Base-by-base conservation (phyloP, 345 rosid species). In the Bruguiera gymnorhiza region DNA sequence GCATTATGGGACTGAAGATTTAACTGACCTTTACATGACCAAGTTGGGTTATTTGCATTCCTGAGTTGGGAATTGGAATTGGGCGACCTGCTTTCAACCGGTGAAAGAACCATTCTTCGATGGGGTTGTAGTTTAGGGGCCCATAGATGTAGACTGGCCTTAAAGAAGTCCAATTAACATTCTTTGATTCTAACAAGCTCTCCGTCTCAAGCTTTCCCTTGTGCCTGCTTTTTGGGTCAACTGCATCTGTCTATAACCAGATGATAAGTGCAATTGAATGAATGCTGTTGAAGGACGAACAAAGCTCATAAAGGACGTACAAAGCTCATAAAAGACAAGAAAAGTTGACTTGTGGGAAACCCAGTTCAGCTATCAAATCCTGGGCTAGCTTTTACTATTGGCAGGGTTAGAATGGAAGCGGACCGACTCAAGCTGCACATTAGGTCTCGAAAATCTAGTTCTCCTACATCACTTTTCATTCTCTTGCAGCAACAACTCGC, bases 81-180 rank as follows among this genome's bases (percentile, higher is more conserved):
- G 99, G 97, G 60, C 96, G 96, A 36, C 97, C 97, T 0, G 97
- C 97, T 77, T 95, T 95, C 73, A 95, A 80, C 50, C 97, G 83
- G 84, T 92, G 99, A 69, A 92, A 92, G 85, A 92, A 95, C 97
- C 99, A 95, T 79, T 95, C 97, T 84, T 95, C 97, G 1, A 95
- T 97, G 11, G 97, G 97, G 80, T 92, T 92, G 86, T 95, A 95
- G 85, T 95, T 95, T 82, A 95, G 79, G 68, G 97, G 97, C 20
- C 99, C 97, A 34, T 95, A 95, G 58, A 95, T 95, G 81, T 92
- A 95, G 65, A 95, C 97, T 6, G 99, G 94, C 74, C 99, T 84
- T 18, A 95, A 23, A 11, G 99, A 92, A 76, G 99, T 92, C 89
- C 92, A 95, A 79, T 95, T 95, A 66, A 92, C 97, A 67, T 75